phyloP scores from a whole-genome alignment of 768 basidiomycete genomes.

The Tephrocybe sp. region DNA sequence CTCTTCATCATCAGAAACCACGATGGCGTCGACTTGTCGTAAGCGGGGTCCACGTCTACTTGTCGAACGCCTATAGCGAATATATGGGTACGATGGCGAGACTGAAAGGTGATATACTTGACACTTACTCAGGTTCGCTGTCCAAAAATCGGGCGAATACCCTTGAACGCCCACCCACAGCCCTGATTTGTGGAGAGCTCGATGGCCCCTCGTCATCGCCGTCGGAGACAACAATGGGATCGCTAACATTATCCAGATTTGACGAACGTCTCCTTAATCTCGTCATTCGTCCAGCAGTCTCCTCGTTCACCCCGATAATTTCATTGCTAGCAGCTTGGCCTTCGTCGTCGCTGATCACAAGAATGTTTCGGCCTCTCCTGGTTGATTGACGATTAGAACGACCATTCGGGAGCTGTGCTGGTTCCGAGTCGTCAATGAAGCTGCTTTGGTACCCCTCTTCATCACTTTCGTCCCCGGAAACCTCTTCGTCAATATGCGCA shows the following conservation, averaged over 20 bases:
- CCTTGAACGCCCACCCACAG: not conserved
- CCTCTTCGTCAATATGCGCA: slow-evolving; percentile 15
- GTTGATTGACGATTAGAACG: no score
- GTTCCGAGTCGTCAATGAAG: slow-evolving; percentile 54
- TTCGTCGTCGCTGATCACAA: slow-evolving; percentile 8
- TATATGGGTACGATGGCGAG: no score
- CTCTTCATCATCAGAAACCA: no score
- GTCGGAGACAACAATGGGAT: slow-evolving; percentile 7
- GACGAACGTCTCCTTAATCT: not conserved
- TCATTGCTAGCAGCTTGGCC: no score
- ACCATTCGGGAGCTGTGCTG: no score
- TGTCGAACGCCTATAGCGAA: no score
- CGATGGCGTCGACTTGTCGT: no score
- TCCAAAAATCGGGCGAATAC: not conserved
- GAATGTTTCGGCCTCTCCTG: no score
- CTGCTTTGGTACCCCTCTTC: slow-evolving; percentile 47
- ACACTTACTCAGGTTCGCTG: slow-evolving; percentile 9
- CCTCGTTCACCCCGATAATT: no score
- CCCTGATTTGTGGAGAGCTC: not conserved
- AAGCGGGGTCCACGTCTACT: no score
- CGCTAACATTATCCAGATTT: not conserved
- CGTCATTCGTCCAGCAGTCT: not conserved
- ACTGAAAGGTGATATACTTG: not conserved
- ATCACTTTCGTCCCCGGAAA: slow-evolving; percentile 14
- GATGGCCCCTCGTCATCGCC: slow-evolving; percentile 3